phyloP scores from a whole-genome alignment of 257 asterid species.

The Leonotis leonurus region DNA sequence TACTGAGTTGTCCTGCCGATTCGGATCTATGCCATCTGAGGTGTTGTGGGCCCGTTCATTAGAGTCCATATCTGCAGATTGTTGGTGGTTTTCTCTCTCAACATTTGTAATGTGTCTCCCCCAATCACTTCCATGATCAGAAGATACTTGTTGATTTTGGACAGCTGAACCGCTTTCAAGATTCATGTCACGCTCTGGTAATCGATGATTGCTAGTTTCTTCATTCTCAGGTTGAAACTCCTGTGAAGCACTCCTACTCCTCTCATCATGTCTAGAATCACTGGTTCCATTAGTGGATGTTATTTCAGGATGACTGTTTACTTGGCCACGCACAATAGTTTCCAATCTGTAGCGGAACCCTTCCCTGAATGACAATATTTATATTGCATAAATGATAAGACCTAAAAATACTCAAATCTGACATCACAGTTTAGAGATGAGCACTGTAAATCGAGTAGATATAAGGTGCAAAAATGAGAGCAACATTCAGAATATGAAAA shows the following conservation, averaged over 20 bases:
- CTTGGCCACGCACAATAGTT: slow-evolving; percentile 59
- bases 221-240: slow-evolving; percentile 27
- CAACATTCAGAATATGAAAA: background rate
- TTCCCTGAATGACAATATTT: slow-evolving; percentile 46
- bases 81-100: slow-evolving; percentile 35
- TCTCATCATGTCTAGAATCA: slow-evolving; percentile 38
- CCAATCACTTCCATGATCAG: slow-evolving; percentile 34
- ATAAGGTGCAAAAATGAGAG: background rate
- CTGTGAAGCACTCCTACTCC: slow-evolving; percentile 36
- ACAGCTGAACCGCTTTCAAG: slow-evolving; percentile 30
- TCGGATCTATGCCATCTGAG: slow-evolving; percentile 30
- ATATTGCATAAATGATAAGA: background rate
- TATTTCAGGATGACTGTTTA: slow-evolving; percentile 45
- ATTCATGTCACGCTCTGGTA: slow-evolving; percentile 29
- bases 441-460: background rate
- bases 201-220: slow-evolving; percentile 23
- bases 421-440: background rate
- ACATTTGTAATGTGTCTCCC: slow-evolving; percentile 36
- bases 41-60: slow-evolving; percentile 33
- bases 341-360: slow-evolving; percentile 81
- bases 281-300: slow-evolving; percentile 29
- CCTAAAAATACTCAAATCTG: background rate
- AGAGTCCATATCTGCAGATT: slow-evolving; percentile 27
- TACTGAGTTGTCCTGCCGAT: slow-evolving; percentile 42
- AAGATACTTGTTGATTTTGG: slow-evolving; percentile 30